Percentiles rank a stretch among this genome's conserved stretches.
These are phyloP conservation scores for Blastobotrys arbuscula DNA, from an alignment of 1,139 yeast species.

Conservation along the genomic window DNA sequence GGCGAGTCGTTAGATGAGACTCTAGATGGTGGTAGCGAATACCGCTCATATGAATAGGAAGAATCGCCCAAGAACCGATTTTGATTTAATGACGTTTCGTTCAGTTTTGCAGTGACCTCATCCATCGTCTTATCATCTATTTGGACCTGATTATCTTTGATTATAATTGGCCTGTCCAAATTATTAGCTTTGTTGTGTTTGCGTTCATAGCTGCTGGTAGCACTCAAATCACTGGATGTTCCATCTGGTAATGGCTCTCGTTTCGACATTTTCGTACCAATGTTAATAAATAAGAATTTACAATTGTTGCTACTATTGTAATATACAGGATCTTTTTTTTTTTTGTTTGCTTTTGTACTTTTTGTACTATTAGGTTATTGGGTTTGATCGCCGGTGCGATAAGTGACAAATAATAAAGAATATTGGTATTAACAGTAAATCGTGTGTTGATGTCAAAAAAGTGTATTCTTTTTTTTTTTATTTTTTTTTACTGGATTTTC, in stretches of 20 bases:
- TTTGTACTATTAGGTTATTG: no score
- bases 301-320: no score
- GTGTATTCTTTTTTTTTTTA: no score
- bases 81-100: slow-evolving; percentile 23
- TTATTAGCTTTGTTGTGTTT: not conserved
- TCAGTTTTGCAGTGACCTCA: slow-evolving; percentile 11
- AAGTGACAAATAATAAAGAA: no score
- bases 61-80: slow-evolving; percentile 28
- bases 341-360: no score
- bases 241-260: slow-evolving; percentile 5
- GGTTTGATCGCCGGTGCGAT: no score
- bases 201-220: not conserved
- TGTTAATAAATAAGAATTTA: no score
- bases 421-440: no score
- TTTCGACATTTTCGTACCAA: not conserved
- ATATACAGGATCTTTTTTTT: no score
- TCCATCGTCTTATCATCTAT: slow-evolving; percentile 3
- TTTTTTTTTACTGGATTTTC: no score
- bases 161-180: not conserved
- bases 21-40: slow-evolving; percentile 32
- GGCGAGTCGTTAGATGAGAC: slow-evolving; percentile 21
- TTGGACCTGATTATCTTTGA: not conserved
- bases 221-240: not conserved
- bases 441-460: no score
- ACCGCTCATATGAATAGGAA: slow-evolving; percentile 30